Evolutionary conservation across 768 basidiomycete genomes (phyloP), one percentile per base, ranked within the genome.

Genomic region (Guyanaporus albipodus): DNA sequence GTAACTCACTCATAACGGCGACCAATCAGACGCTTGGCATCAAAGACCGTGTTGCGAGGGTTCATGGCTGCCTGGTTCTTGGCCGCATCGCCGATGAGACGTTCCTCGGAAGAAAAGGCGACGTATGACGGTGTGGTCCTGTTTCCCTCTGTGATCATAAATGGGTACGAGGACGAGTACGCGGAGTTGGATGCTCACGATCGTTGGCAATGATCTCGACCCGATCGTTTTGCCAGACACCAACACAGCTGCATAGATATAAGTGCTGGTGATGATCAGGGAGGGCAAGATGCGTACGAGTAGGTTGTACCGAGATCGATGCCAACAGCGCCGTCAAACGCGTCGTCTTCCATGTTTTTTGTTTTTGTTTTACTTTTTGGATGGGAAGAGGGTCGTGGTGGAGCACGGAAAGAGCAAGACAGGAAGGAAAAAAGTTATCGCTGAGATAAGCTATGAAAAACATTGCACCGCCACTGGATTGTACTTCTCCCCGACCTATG

Each of bases 31-130:
- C 95, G 94, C 76, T 98, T 97, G 52, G 95, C 95, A 69, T 98
- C 95, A 71, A 98, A 98, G 69, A 98, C 89, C 58, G 96, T 99
- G 80, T 97, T 97, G 64, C 78, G 79, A 54, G 96, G 96, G 82
- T 99, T 99, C 96, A 99, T 99, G 58, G 96, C 96, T 50, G 90
- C 91, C 79, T 98, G 94, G 70, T 96, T 96, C 73, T 94, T 94
- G 53, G 92, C 94, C 62, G 92, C 92, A 82, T 98, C 94, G 68
- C 96, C 94, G 67, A 98, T 98, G 70, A 95, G 73, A 75, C 92
- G 92, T 78, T 96, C 94, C 66, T 92, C 90, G 40, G 83, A 68
- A 56, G 93, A 91, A 79, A 99, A 99, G 61, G 95, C 91, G 72
- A 99, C 96, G 72, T 99, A 99, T 64, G 95, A 99, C 37, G 95